Base-by-base conservation (phyloP, 2,329 filamentous ascomycete species). In the Septoria linicola region DNA sequence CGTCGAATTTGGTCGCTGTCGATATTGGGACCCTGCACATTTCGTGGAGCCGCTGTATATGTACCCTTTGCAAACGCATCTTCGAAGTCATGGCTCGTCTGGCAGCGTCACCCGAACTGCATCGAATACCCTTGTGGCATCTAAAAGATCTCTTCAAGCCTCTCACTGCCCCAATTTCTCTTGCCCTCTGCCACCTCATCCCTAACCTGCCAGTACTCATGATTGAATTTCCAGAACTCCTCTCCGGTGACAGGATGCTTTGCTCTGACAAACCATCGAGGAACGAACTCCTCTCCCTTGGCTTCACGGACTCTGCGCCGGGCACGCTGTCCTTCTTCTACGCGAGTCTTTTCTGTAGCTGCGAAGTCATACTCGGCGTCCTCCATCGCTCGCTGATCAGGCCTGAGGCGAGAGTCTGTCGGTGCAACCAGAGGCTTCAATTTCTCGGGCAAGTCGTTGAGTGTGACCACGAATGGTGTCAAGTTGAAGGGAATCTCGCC, bases 351-450 rank as follows among this genome's bases (percentile, higher is more conserved):
- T 76, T 99, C 93, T 4, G 81, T 82, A 0, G 92, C 93, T 1
- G 93, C 93, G 53, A 93, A 79, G 65, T 97, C 92, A 66, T 99
- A 99, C 71, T 91, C 83, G n/a, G 92, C 93, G 55, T 97, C 91
- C 69, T 99, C 93, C 93, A 99, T 99, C 1, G 93, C 93, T 8
- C 93, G 81, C 74, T 99, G 93, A 70, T 99, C 93, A 0, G 93
- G 92, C 23, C 93, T 80, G 25, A 96, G 76, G n/a, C 93, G 80
- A 1, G 92, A 95, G 69, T 99, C 93, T 0, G 93, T 99, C 0
- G 93, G 93, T 31, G 93, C 88, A 13, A 99, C 74, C 73, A 86
- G 83, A 3, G 85, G 81, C 44, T 74, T 76, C 14, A 99, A 78
- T n/a, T 81, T 76, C n/a, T 95, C 88, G 47, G 92, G 87, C 42